Percentiles rank a stretch among this genome's conserved stretches.
Conservation (phyloP, 129 eudicot species). For the carrot (Daucus carota) region DH1_v3.0 NC_030382.2:58519001-58519500, state of each 20-base stretch:
- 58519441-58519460: constrained; percentile 34
- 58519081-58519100: constrained; percentile 75
- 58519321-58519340: constrained; percentile 77
- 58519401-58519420: constrained; percentile 98
- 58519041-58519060: not conserved
- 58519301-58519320: constrained; percentile 69
- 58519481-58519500: not conserved
- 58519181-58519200: not conserved
- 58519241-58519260: not conserved
- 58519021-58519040: not conserved
- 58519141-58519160: constrained; percentile 78
- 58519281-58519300: constrained; percentile 71
- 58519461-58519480: not conserved
- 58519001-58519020: not conserved
- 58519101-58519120: constrained; percentile 70
- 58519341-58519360: constrained; percentile 87
- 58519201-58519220: not conserved
- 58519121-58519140: constrained; percentile 83
- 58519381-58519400: constrained; percentile 80
- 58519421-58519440: constrained; percentile 82
- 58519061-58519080: constrained; percentile 54
- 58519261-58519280: constrained; percentile 82
- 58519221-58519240: not conserved
- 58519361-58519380: constrained; percentile 84
- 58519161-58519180: constrained; percentile 82